Conservation (phyloP, 1,284 basidiomycete species). For the Cryptococcus sp. region DNA sequence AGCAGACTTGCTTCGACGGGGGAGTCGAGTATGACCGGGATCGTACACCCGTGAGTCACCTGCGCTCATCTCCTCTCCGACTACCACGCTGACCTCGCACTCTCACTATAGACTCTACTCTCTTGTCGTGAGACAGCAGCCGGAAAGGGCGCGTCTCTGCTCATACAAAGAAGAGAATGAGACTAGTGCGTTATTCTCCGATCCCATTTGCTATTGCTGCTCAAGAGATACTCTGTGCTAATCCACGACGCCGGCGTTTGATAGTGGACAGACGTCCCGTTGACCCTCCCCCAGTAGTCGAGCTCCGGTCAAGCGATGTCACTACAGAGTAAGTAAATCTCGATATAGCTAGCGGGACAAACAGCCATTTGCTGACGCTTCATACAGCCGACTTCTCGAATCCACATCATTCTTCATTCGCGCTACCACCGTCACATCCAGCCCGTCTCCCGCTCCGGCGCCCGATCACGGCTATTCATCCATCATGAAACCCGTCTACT, state of each 20-base stretch:
- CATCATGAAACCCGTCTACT: constrained; percentile 22
- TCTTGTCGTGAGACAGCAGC: constrained; percentile 48
- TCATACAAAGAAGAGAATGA: constrained; percentile 56
- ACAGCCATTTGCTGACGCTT: neutral
- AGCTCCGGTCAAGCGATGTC: constrained; percentile 31
- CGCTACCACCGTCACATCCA: constrained; percentile 30
- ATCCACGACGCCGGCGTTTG: neutral
- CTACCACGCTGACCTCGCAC: too few species aligned
- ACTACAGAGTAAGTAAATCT: constrained; percentile 17
- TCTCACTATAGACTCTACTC: constrained; percentile 8
- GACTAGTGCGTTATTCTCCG: constrained; percentile 44
- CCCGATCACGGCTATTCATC: neutral
- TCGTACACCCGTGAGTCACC: neutral
- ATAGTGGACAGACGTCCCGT: constrained; percentile 52
- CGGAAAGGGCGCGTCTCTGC: constrained; percentile 51
- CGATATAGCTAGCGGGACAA: neutral
- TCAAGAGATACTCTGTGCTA: neutral
- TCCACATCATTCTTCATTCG: constrained; percentile 45
- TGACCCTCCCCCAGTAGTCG: constrained; percentile 53
- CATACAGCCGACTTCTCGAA: constrained; percentile 35
- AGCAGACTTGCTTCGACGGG: too few species aligned
- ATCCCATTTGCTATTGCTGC: neutral
- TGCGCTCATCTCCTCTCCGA: too few species aligned
- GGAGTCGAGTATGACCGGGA: neutral
- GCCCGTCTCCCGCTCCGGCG: neutral